Evolutionary conservation across 305 asterid species (phyloP).

Genomic region (Solanum hybrid): DNA sequence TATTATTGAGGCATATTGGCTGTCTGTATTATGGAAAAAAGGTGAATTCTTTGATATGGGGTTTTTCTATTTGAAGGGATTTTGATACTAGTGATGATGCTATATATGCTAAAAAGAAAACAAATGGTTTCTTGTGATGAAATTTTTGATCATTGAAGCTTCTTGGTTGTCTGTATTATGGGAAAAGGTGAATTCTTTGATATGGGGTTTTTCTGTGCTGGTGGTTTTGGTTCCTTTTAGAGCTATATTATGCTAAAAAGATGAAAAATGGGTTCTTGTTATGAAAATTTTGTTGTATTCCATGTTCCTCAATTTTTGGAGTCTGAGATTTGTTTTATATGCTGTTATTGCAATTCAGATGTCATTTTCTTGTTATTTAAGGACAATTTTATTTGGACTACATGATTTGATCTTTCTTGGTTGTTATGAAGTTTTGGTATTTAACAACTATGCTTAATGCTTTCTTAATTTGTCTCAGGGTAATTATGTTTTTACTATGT

Average conservation of each 20-base stretch:
- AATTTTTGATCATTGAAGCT: neutral
- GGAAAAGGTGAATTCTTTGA: neutral
- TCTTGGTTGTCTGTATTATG: neutral
- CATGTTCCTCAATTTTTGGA: neutral
- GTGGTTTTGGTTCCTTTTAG: neutral
- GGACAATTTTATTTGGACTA: neutral
- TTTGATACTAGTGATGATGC: neutral
- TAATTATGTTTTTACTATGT: neutral
- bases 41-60: neutral
- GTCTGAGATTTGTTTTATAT: conserved; percentile 1
- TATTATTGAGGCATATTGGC: neutral
- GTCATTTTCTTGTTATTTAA: neutral
- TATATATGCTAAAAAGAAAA: neutral
- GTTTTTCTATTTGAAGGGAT: neutral
- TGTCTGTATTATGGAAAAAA: neutral
- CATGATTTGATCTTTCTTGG: conserved; percentile 4
- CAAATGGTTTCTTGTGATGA: conserved; percentile 21
- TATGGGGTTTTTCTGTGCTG: neutral
- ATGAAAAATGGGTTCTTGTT: conserved; percentile 11
- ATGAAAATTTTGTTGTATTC: neutral
- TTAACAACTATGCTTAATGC: neutral
- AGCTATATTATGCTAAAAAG: neutral
- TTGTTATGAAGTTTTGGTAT: neutral
- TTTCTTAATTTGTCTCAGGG: neutral
- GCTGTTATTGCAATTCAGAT: neutral